Conservation (phyloP, 2,329 filamentous ascomycete species). For the Fusarium albosuccineum region DNA sequence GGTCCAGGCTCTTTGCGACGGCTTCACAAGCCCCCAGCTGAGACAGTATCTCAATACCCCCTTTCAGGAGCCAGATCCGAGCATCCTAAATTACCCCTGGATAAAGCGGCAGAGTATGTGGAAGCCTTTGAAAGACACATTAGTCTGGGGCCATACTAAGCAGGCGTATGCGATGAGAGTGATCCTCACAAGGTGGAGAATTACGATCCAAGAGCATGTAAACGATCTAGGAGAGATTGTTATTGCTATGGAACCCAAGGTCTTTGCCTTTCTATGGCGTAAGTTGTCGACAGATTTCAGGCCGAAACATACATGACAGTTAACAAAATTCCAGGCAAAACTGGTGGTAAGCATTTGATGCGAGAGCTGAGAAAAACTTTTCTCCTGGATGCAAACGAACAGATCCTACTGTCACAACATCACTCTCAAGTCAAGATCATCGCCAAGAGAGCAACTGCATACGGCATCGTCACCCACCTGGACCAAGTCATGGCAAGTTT, state of each 20-base stretch:
- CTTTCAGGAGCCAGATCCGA: conserved; percentile 13
- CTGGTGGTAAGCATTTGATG: conserved; percentile 34
- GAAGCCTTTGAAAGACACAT: conserved; percentile 42
- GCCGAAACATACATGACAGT: background rate
- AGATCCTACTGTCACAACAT: conserved; percentile 39
- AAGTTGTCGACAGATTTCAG: conserved; percentile 42
- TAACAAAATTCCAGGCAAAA: conserved; percentile 19
- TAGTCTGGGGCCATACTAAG: conserved; percentile 52
- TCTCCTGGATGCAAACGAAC: conserved; percentile 50
- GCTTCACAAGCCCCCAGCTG: conserved; percentile 64
- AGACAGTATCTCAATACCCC: conserved; percentile 53
- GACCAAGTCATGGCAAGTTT: conserved; percentile 48
- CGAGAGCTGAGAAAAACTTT: conserved; percentile 48
- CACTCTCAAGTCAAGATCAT: conserved; percentile 47
- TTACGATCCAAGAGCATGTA: conserved; percentile 62
- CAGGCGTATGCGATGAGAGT: conserved; percentile 57
- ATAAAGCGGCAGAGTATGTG: conserved; percentile 57
- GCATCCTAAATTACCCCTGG: conserved; percentile 55
- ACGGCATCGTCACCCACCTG: conserved; percentile 53
- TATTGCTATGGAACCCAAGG: conserved; percentile 54
- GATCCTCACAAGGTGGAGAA: conserved; percentile 63
- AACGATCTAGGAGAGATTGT: conserved; percentile 57
- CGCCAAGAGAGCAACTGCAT: conserved; percentile 47
- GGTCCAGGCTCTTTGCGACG: conserved; percentile 52
- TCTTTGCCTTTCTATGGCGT: conserved; percentile 63